phyloP scores from a whole-genome alignment of 495 filamentous ascomycete genomes.

The Clavariopsis aquatica region DNA sequence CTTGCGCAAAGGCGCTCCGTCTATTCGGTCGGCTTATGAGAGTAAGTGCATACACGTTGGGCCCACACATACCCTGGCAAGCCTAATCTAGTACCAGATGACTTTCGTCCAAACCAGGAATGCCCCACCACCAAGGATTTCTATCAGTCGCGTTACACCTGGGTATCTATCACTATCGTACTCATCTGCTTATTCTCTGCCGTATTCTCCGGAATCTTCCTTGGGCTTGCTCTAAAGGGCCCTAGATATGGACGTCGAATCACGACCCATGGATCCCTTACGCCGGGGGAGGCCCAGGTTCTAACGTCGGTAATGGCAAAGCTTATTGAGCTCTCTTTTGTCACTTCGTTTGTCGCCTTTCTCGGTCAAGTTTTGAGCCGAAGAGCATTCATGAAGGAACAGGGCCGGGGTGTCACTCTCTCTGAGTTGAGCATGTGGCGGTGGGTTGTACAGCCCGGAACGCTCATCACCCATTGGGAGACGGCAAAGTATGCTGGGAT shows the following conservation, averaged over 20 bases:
- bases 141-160: constrained; percentile 50
- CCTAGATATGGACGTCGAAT: constrained; percentile 62
- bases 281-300: constrained; percentile 59
- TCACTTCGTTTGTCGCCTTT: constrained; percentile 73
- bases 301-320: constrained; percentile 68
- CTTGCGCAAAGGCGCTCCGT: constrained; percentile 22
- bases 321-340: constrained; percentile 73
- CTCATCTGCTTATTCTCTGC: constrained; percentile 68
- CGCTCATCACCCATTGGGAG: constrained; percentile 66
- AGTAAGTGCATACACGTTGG: constrained; percentile 4
- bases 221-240: constrained; percentile 58
- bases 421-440: constrained; percentile 60
- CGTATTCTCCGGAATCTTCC: constrained; percentile 63
- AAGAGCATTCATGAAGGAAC: constrained; percentile 58
- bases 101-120: constrained; percentile 34
- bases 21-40: constrained; percentile 36
- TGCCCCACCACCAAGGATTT: constrained; percentile 42
- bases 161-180: constrained; percentile 60
- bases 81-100: constrained; percentile 3
- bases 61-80: not conserved
- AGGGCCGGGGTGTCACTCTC: constrained; percentile 62
- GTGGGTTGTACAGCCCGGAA: constrained; percentile 65
- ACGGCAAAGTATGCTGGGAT: constrained; percentile 61
- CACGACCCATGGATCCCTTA: constrained; percentile 50
- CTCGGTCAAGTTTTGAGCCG: constrained; percentile 71